Evolutionary conservation across 495 filamentous ascomycete genomes (phyloP).

Genomic region (Hypoxylon fuscum): DNA sequence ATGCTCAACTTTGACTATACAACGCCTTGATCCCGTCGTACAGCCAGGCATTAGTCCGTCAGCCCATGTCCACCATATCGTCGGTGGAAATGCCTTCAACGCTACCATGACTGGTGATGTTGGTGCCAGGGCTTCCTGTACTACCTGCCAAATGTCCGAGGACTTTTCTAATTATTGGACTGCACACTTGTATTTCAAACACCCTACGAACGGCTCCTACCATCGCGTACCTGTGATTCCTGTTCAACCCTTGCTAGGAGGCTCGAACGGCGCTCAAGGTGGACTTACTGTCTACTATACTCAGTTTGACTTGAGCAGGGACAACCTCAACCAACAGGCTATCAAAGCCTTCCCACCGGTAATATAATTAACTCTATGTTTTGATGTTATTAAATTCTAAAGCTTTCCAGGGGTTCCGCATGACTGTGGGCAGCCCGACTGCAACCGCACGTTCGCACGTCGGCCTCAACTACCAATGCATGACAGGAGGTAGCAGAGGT

Average conservation of each 20-base stretch:
- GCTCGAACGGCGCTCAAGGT: slow-evolving; percentile 45
- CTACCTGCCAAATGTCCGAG: slow-evolving; percentile 46
- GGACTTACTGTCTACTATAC: slow-evolving; percentile 53
- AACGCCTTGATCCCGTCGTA: slow-evolving; percentile 55
- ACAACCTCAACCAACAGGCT: slow-evolving; percentile 39
- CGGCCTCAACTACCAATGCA: slow-evolving; percentile 45
- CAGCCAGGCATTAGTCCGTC: slow-evolving; percentile 51
- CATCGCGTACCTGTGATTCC: slow-evolving; percentile 46
- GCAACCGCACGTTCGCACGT: slow-evolving; percentile 22
- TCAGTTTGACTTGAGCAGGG: slow-evolving; percentile 42
- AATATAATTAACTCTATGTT: slow-evolving; percentile 1
- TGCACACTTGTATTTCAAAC: slow-evolving; percentile 50
- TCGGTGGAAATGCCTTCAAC: slow-evolving; percentile 54
- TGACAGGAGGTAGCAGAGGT: slow-evolving; percentile 37
- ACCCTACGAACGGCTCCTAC: slow-evolving; percentile 51
- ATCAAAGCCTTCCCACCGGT: slow-evolving; percentile 47
- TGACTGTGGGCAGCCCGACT: slow-evolving; percentile 47
- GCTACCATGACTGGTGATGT: slow-evolving; percentile 49
- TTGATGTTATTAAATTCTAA: background rate
- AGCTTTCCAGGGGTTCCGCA: slow-evolving; percentile 46
- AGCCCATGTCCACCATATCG: slow-evolving; percentile 57
- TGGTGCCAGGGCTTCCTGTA: slow-evolving; percentile 45
- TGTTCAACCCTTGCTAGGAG: slow-evolving; percentile 44
- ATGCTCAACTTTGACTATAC: slow-evolving; percentile 53
- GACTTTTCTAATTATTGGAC: slow-evolving; percentile 55